Evolutionary conservation across 2,329 filamentous ascomycete genomes (phyloP), one percentile per base, ranked within the genome.

Genomic region (Xylariaceae sp.): DNA sequence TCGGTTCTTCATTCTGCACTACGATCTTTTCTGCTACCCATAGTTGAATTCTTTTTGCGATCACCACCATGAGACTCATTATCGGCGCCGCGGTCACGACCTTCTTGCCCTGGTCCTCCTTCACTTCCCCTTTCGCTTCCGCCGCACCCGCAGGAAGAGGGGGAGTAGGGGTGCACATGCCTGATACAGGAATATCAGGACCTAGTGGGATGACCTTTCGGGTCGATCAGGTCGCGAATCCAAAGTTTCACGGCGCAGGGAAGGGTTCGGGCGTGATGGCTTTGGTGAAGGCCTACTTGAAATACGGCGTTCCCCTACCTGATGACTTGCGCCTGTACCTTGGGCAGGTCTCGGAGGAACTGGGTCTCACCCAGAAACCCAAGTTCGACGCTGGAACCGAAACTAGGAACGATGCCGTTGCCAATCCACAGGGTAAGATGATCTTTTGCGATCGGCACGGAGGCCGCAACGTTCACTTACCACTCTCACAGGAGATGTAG

Each of bases 141-240:
- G 64, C 66, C 34, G 67, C 65, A 29, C 67, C 68, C 13, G 62
- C 62, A n/a, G 63, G 61, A 15, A 64, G 65, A 49, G 57, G 65
- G 26, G 61, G 62, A 19, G 16, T 51, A 19, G 16, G 19, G 9
- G 12, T 21, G 19, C 47, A 58, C 52, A 63, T 61, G 29, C 51
- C 64, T 32, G 26, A 36, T 2, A 65, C 71, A 52, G 61, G 69
- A 45, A 65, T 72, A 15, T 63, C 68, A n/a, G 70, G 65, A 1
- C 59, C 72, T 9, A 72, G 70, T n/a, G 72, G 73, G 9, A 63
- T 67, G 55, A 68, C 67, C n/a, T 72, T 75, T 56, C 68, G 68
- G 51, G 62, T 76, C 44, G 56, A 64, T 1, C 73, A 75, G 61
- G 65, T 74, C 2, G 65, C 68, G 29, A 75, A 76, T 51, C 61